Evolutionary conservation across 352 stramenopile species (phyloP).

Genomic region (Globisporangium polare): DNA sequence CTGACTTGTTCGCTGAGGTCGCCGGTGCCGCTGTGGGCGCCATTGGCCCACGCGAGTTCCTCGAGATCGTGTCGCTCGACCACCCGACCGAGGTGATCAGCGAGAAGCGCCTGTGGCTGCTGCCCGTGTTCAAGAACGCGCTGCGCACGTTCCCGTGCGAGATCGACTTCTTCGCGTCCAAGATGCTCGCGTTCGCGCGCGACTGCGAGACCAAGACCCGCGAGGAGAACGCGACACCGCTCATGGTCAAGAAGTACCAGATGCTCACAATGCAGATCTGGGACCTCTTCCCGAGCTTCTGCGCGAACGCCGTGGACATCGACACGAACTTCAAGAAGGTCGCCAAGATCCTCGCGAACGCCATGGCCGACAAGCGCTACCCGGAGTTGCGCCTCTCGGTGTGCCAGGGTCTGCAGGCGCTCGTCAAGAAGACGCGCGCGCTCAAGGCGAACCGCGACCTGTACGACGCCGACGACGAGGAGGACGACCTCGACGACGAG

Average conservation of each 20-base stretch:
- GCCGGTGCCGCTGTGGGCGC: conserved; percentile 57
- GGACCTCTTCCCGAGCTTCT: conserved; percentile 80
- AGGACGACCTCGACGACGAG: conserved; percentile 32
- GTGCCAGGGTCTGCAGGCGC: conserved; percentile 79
- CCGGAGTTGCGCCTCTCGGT: conserved; percentile 77
- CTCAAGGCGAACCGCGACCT: conserved; percentile 37
- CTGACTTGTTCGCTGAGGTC: conserved; percentile 62
- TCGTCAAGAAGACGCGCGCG: conserved; percentile 71
- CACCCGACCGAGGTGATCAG: conserved; percentile 68
- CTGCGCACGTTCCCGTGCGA: conserved; percentile 50
- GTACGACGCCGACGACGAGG: conserved; percentile 41
- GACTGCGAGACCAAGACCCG: conserved; percentile 66
- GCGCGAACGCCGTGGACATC: conserved; percentile 64
- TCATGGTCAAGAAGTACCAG: conserved; percentile 73
- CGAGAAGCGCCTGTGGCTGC: conserved; percentile 73
- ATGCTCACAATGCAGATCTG: conserved; percentile 80
- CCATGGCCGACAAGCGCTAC: conserved; percentile 85
- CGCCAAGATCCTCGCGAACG: conserved; percentile 82
- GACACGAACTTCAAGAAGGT: conserved; percentile 82
- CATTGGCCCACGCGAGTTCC: conserved; percentile 61
- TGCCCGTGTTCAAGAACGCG: conserved; percentile 75
- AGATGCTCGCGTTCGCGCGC: conserved; percentile 66
- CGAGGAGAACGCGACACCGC: conserved; percentile 57
- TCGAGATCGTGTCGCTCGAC: conserved; percentile 71
- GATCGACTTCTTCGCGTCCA: conserved; percentile 71